Percentiles rank a stretch among this genome's conserved stretches.
Evolutionary conservation across 192 early-diverging fungal species (phyloP).

Genomic region (Geranomyces variabilis): DNA sequence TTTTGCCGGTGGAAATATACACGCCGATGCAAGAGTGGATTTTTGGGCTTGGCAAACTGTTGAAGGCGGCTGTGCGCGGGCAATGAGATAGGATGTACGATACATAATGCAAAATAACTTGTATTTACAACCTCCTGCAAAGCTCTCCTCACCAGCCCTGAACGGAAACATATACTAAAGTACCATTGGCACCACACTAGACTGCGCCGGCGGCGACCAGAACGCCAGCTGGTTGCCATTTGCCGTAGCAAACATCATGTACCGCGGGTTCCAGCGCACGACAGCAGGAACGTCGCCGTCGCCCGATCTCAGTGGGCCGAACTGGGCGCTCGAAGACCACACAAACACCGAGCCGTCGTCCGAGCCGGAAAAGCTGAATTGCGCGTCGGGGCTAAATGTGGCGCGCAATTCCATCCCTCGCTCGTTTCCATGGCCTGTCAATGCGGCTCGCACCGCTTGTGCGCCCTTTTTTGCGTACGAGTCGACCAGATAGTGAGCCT

Average conservation of each 20-base stretch:
- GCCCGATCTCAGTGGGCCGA: constrained; percentile 29
- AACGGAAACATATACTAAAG: no score
- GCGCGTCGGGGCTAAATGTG: constrained; percentile 72
- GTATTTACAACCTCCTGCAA: no score
- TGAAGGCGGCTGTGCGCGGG: no score
- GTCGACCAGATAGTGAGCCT: constrained; percentile 68
- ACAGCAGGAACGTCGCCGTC: constrained; percentile 58
- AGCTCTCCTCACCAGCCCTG: no score
- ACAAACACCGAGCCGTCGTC: constrained; percentile 64
- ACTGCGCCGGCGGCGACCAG: no score
- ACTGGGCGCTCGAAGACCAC: constrained; percentile 63
- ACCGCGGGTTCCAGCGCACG: constrained; percentile 76
- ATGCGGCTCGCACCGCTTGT: constrained; percentile 44
- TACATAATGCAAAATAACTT: no score
- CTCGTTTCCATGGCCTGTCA: constrained; percentile 40
- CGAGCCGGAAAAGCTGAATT: constrained; percentile 72
- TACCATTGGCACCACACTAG: no score
- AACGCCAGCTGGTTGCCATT: constrained; percentile 9
- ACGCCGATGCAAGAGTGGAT: background rate
- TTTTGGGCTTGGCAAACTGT: background rate
- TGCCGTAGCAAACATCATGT: constrained; percentile 73
- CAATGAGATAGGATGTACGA: no score
- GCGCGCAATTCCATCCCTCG: constrained; percentile 54
- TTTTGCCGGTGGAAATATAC: constrained; percentile 8
- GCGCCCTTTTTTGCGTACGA: constrained; percentile 48